Evolutionary conservation across 2,329 filamentous ascomycete genomes (phyloP).

Genomic region (Paracoccidioides lutzii): DNA sequence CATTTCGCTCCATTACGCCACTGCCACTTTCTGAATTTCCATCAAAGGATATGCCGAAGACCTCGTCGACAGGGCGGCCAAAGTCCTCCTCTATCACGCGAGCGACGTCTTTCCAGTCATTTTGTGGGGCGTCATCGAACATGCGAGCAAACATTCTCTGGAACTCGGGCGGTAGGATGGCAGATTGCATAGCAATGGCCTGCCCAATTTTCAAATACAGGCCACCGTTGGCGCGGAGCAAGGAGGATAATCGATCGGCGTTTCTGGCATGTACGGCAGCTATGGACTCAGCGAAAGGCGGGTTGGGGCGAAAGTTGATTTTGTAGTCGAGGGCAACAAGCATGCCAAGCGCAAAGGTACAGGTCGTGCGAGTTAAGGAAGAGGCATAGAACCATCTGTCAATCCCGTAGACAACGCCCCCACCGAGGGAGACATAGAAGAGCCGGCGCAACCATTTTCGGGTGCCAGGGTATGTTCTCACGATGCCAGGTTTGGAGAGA

Average conservation of each 20-base stretch:
- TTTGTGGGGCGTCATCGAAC: conserved; percentile 96
- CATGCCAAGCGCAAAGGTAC: conserved; percentile 69
- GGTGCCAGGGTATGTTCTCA: conserved; percentile 57
- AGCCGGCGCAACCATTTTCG: conserved; percentile 69
- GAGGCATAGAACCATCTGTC: conserved; percentile 70
- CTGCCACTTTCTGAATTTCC: conserved; percentile 49
- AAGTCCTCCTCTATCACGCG: conserved; percentile 80
- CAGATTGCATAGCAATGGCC: conserved; percentile 96
- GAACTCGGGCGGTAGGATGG: conserved; percentile 83
- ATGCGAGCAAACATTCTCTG: conserved; percentile 91
- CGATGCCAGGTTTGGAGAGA: conserved; percentile 56
- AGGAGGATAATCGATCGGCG: conserved; percentile 66
- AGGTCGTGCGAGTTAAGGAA: conserved; percentile 61
- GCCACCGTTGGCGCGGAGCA: conserved; percentile 77
- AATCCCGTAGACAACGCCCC: conserved; percentile 51
- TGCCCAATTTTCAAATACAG: conserved; percentile 96
- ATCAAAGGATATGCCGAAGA: conserved; percentile 78
- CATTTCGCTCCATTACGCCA: conserved; percentile 58
- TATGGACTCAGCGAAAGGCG: conserved; percentile 59
- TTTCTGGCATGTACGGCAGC: conserved; percentile 70
- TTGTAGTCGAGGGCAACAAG: conserved; percentile 88
- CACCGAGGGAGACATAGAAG: conserved; percentile 45
- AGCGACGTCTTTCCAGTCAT: conserved; percentile 74
- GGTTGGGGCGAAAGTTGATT: conserved; percentile 78
- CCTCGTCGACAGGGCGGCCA: conserved; percentile 69